Conservation (phyloP, 441 rosid genomes). For the Corymbia calophylla region DNA sequence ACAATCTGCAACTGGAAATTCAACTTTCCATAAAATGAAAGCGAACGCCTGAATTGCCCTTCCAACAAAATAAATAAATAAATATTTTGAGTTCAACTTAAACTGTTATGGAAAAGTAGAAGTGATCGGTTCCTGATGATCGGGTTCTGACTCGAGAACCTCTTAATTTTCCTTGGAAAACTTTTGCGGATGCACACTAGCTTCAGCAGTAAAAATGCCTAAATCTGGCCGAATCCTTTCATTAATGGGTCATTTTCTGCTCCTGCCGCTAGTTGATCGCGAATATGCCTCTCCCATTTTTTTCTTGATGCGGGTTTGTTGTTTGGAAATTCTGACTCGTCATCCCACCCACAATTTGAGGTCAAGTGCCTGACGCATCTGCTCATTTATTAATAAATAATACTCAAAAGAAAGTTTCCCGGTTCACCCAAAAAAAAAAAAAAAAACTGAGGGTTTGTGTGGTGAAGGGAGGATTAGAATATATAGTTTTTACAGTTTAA, state of each 20-base stretch:
- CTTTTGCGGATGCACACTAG: background rate
- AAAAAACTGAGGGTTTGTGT: background rate
- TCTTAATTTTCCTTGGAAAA: background rate
- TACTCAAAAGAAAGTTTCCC: background rate
- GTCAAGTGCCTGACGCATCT: background rate
- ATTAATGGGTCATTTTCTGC: background rate
- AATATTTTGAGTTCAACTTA: background rate
- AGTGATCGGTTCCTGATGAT: fast-evolving
- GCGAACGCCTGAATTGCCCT: background rate
- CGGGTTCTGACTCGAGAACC: background rate
- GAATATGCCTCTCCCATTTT: no score
- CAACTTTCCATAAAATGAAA: background rate
- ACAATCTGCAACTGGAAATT: background rate
- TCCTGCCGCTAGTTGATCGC: background rate
- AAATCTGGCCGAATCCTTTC: background rate
- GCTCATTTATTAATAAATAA: no score
- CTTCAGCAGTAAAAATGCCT: background rate
- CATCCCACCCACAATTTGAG: background rate
- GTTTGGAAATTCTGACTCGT: background rate
- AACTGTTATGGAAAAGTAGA: background rate
- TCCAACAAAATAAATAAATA: background rate
- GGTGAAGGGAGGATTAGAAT: background rate
- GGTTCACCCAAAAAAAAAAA: background rate
- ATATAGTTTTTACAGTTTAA: no score
- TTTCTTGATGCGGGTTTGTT: no score